Base-by-base conservation (phyloP, 2,329 filamentous ascomycete species). In the Venturia nashicola region DNA sequence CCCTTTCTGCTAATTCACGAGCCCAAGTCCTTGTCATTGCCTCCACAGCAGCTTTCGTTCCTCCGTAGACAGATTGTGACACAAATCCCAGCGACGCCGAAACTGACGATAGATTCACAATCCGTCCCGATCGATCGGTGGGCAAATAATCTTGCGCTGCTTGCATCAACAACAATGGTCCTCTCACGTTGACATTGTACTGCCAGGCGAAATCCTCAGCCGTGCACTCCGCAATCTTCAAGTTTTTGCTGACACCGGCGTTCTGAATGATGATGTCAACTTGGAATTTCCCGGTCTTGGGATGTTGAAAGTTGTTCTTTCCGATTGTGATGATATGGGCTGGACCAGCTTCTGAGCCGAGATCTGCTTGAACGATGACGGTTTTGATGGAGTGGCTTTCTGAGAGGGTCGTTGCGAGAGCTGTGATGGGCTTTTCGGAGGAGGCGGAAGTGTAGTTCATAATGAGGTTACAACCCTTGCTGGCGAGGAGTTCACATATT, bases 251-350 rank as follows among this genome's bases (percentile, higher is more conserved):
- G 2, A 83, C 77, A 34, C 90, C 91, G 39, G 91, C 91, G 74
- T 95, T 96, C 82, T 96, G 95, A 78, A 96, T 79, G 62, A 96
- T 78, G 66, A 96, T 90, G 76, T 95, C 90, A 70, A 96, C 82
- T 70, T 87, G 84, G 72, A 91, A 83, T 64, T 78, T 77, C 65
- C 75, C 74, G 66, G 76, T 79, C 69, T 80, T 79, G 36, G 81
- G 78, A 65, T 80, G 72, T 9, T 80, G 72, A 75, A 89, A 86
- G 70, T 85, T 78, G 67, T 83, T 79, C 68, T 83, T 80, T 5
- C 84, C 80, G 0, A 80, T 80, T 32, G 78, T 75, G 68, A 91
- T 74, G 61, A 91, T 80, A 51, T 82, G 76, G 6, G 80, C 77
- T 2, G 86, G 84, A 1, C 86, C 86, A 7, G 79, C 79, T 42